Conservation (phyloP, 805 yeast species). For the Ogataea haglerorum region DNA sequence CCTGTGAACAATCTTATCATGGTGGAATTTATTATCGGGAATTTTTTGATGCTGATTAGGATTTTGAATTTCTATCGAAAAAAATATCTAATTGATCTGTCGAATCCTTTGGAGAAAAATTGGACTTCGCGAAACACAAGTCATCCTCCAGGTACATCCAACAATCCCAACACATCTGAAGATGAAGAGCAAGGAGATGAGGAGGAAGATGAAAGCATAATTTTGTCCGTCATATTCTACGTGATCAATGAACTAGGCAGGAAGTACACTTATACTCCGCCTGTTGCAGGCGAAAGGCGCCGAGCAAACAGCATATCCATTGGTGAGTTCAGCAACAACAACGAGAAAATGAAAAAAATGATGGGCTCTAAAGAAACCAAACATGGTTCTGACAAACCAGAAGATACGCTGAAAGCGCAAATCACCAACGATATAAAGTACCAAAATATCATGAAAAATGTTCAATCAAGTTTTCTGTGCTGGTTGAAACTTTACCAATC, state of each 20-base stretch:
- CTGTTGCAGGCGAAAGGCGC: slow-evolving; percentile 7
- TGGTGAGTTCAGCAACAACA: slow-evolving; percentile 29
- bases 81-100: slow-evolving; percentile 24
- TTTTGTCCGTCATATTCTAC: slow-evolving; percentile 28
- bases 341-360: slow-evolving; percentile 23
- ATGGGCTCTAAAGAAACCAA: slow-evolving; percentile 12
- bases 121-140: slow-evolving; percentile 8
- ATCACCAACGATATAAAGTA: slow-evolving; percentile 24
- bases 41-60: slow-evolving; percentile 43
- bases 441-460: slow-evolving; percentile 25
- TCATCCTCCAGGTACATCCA: neutral
- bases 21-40: slow-evolving; percentile 41
- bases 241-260: slow-evolving; percentile 29
- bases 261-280: slow-evolving; percentile 9
- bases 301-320: slow-evolving; percentile 27
- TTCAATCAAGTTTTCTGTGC: slow-evolving; percentile 24
- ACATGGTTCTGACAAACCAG: slow-evolving; percentile 11
- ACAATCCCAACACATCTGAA: slow-evolving; percentile 9
- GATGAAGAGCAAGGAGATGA: slow-evolving; percentile 19
- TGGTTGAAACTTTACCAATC: slow-evolving; percentile 26
- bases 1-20: slow-evolving; percentile 34
- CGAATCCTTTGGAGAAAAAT: slow-evolving; percentile 21
- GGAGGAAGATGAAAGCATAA: slow-evolving; percentile 28
- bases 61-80: slow-evolving; percentile 35
- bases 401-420: slow-evolving; percentile 21